Base-by-base conservation (phyloP, 257 asterid species). In the Striga asiatica region DNA sequence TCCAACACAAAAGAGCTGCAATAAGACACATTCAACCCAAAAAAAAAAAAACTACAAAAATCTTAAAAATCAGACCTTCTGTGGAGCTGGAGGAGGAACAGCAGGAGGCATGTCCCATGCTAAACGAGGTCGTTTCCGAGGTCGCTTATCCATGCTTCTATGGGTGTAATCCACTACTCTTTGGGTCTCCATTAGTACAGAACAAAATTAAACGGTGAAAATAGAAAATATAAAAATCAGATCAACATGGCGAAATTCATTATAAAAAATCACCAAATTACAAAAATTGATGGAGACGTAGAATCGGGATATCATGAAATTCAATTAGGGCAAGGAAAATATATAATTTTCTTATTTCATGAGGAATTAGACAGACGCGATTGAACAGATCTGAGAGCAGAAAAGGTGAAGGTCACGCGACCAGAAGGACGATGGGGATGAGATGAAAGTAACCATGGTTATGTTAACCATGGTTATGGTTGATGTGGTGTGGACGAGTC, bases 91-190 rank as follows among this genome's bases (percentile, higher is more conserved):
- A 61, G 76, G 73, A 51, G 71, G 74, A 53, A 62, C 70, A 35
- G 67, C 60, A 12, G 94, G 83, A 12, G 79, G 74, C 46, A 67
- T 64, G 50, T 86, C 91, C 91, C 95, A 81, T 19, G 96, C 34
- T 62, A 87, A 76, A 64, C 89, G 89, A 58, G 83, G 94, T 31
- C 93, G 80, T 67, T 87, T 87, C 37, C 89, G 77, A 47, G 94
- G 94, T 37, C 84, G 73, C 46, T 77, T 79, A 56, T 87, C 94
- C 67, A 78, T 74, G 50, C 72, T 81, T 64, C 86, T 70, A 28
- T 74, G 78, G 62, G 73, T 76, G 50, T 77, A 77, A 62, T 81
- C 92, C 65, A 70, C 62, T 62, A 72, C 75, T 64, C 85, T 75
- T 52, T 82, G 95, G 29, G 82, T 78, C 71, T 78, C 88, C 95